Evolutionary conservation across 2,329 filamentous ascomycete species (phyloP), one percentile per base, ranked within the genome.

Genomic region (Thyridium curvatum): DNA sequence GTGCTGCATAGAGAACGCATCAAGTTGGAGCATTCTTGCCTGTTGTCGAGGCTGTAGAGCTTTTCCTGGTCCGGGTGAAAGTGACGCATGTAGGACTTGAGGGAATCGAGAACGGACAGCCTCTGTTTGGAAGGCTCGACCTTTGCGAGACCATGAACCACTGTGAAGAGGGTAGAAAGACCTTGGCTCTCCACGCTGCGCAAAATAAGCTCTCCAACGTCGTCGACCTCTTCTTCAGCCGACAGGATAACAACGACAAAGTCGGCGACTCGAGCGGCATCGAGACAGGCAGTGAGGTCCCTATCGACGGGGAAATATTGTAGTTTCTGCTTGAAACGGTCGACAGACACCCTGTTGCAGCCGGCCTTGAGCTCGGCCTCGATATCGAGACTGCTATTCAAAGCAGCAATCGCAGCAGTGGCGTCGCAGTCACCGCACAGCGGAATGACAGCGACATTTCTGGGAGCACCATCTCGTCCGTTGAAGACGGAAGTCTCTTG

Each of bases 21-120:
- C 30, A 94, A 69, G 57, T 96, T 97, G 37, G 88, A 79, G 57
- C 86, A 91, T 59, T 98, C 93, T 56, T 95, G 89, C 55, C 86
- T 77, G 45, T 78, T 91, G 56, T 95, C 89, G 40, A 96, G 71
- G 49, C 81, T 93, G 61, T 91, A 87, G 13, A 98, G 74, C 62
- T 93, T 96, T 52, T 96, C 90, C 52, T 93, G 84, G 17, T 86
- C 78, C 0, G 93, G 89, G 59, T 97, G 91, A 66, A 95, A 98
- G 59, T 95, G 91, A 18, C 82, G 88, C 54, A 97, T 90, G 64
- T 86, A 96, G 1, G 88, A 94, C 59, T 89, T 93, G 40, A 98
- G 72, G 2, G 90, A 96, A 35, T 81, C 74, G 35, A 91, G 66
- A 10, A 94, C 79, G 42, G 89, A 83, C 1, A 79, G 72, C 42